These are phyloP conservation scores for Austroboletus niveus DNA, from an alignment of 1,284 basidiomycete genomes.

Conservation along the genomic window DNA sequence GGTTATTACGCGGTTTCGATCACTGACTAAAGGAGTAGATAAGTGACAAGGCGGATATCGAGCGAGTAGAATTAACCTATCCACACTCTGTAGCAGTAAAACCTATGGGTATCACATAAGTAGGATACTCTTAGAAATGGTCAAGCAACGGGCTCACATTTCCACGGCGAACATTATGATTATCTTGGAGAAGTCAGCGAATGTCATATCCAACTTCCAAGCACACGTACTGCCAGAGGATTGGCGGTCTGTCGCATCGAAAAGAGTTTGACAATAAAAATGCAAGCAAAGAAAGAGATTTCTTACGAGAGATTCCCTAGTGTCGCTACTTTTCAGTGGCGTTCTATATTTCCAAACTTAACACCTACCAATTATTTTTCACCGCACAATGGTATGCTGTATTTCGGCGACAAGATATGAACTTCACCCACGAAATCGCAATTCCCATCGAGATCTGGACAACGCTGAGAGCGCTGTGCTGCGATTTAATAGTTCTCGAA, in stretches of 20 bases:
- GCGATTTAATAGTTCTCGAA: neutral
- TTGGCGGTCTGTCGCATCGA: neutral
- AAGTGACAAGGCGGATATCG: neutral
- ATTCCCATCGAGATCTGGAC: neutral
- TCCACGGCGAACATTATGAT: slow-evolving; percentile 1
- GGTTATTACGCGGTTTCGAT: slow-evolving; percentile 1
- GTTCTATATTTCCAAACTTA: neutral
- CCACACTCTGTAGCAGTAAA: slow-evolving; percentile 13
- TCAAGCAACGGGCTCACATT: neutral
- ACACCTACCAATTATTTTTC: neutral
- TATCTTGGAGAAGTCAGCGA: neutral
- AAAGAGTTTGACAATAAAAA: neutral
- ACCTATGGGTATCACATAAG: neutral
- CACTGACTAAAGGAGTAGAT: neutral
- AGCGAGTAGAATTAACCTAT: neutral
- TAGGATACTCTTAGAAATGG: neutral
- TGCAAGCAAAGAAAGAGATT: neutral
- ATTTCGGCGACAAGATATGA: slow-evolving; percentile 8
- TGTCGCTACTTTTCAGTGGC: neutral
- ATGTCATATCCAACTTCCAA: neutral
- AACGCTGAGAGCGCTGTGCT: neutral
- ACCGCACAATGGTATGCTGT: neutral
- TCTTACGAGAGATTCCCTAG: slow-evolving; percentile 4
- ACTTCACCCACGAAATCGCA: neutral
- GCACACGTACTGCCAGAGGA: neutral